Base-by-base conservation (phyloP, 108 stramenopile genomes). In the Fragilaria crotonensis region DNA sequence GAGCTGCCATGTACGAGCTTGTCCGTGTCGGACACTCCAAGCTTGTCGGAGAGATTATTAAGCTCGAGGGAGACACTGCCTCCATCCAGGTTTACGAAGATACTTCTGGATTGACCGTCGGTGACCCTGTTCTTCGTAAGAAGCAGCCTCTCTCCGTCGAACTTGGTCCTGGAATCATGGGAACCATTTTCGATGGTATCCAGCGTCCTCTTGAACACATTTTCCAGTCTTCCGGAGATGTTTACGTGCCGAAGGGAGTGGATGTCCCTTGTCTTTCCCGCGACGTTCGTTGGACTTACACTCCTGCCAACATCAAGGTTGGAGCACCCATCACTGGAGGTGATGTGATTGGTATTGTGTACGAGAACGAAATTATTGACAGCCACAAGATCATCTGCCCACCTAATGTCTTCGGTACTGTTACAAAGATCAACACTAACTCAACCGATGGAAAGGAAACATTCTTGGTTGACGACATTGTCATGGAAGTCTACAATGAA, bases 131-230 rank as follows among this genome's bases (percentile, higher is more conserved):
- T 7, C 77, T 94, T 25, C 77, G 99, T 33, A 98, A 91, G 80
- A 89, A 93, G 67, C 90, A 94, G 64, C 97, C 99, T 30, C 75
- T 99, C 22, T 91, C 89, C 29, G 96, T 99, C 25, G 96, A 96
- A 67, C 85, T 99, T 22, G 99, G 99, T 30, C 99, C 99, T 22
- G 99, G 99, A 54, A 97, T 99, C 86, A 98, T 98, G 97, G 97
- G 88, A 47, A 95, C 95, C 46, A 99, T 99, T 77, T 98, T 99
- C 75, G 99, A 99, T 77, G 99, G 99, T 51, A 98, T 99, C 64
- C 99, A 99, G 79, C 95, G 99, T 65, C 99, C 99, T 29, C 64
- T 99, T 54, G 96, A 98, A 64, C 73, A 77, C 67, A 98, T 99
- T 66, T 94, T 87, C 72, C 76, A 66, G 55, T 75, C 68, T 2